Conservation (phyloP, 163 green algal genomes). For the Chlamydomonas reinhardtii region DNA sequence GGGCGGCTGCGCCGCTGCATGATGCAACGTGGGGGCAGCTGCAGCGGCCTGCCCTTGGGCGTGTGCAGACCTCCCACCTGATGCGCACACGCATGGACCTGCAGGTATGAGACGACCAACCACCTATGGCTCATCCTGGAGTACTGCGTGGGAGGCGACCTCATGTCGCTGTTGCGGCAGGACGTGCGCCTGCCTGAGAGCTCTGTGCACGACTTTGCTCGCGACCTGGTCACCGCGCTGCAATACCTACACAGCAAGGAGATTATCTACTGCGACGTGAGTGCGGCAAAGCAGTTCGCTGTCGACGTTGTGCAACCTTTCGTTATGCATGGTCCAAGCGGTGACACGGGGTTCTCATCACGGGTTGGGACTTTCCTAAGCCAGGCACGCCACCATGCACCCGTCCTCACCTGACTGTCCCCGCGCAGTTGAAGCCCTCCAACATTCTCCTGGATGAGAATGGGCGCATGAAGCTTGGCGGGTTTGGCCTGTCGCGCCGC, state of each 20-base stretch:
- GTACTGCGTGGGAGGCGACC: slow-evolving; percentile 96
- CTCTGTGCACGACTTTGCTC: slow-evolving; percentile 88
- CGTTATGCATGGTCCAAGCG: too few relatives aligned
- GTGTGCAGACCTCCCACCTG: too few relatives aligned
- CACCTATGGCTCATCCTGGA: slow-evolving; percentile 98
- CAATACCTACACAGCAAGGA: slow-evolving; percentile 86
- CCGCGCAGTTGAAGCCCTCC: slow-evolving; percentile 77
- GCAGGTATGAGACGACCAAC: slow-evolving; percentile 97
- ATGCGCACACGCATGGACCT: too few relatives aligned
- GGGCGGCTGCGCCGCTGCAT: too few relatives aligned
- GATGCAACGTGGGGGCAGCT: too few relatives aligned
- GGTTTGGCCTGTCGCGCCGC: slow-evolving; percentile 88
- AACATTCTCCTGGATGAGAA: slow-evolving; percentile 96
- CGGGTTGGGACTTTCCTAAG: too few relatives aligned
- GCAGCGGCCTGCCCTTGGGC: too few relatives aligned
- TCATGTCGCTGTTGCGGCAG: slow-evolving; percentile 87
- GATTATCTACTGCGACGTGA: slow-evolving; percentile 91
- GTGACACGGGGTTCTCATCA: too few relatives aligned
- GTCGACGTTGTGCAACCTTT: too few relatives aligned
- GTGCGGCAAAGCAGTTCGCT: too few relatives aligned
- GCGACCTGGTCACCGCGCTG: slow-evolving; percentile 81
- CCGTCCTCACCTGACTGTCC: too few relatives aligned
- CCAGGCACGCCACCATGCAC: too few relatives aligned
- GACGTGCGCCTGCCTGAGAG: slow-evolving; percentile 86
- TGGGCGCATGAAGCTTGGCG: slow-evolving; percentile 92